These are phyloP conservation scores for Poronia punctata DNA, from an alignment of 495 filamentous ascomycete species.

Conservation along the genomic window DNA sequence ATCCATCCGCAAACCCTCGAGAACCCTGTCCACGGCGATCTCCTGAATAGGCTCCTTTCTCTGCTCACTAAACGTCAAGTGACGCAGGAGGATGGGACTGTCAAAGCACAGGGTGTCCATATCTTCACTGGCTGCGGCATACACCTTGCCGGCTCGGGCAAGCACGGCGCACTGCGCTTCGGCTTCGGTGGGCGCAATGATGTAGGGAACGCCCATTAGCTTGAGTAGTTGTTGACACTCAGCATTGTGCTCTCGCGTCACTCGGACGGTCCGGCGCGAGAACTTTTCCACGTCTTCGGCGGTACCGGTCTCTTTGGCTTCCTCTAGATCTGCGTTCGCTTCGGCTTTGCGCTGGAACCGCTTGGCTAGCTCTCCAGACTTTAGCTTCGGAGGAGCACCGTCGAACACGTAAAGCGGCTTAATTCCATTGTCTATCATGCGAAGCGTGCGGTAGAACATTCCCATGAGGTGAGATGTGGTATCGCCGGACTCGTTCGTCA, in stretches of 20 bases:
- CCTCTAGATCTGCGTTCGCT: conserved; percentile 79
- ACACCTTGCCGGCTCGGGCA: conserved; percentile 89
- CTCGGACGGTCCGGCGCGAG: conserved; percentile 84
- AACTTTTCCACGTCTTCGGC: conserved; percentile 98
- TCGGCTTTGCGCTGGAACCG: conserved; percentile 86
- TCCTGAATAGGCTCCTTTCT: conserved; percentile 96
- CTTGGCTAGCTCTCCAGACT: conserved; percentile 91
- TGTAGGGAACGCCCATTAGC: conserved; percentile 93
- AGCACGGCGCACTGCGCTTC: conserved; percentile 94
- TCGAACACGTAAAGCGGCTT: conserved; percentile 98
- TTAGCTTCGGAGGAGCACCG: conserved; percentile 91
- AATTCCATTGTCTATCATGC: conserved; percentile 97
- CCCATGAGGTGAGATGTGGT: conserved; percentile 98
- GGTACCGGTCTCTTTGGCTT: conserved; percentile 95
- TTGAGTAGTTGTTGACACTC: conserved; percentile 87
- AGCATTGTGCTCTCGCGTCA: conserved; percentile 92
- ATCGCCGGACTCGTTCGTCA: conserved; percentile 87
- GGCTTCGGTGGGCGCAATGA: conserved; percentile 91
- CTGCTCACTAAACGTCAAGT: conserved; percentile 95
- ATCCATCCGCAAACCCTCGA: conserved; percentile 83
- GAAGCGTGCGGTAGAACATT: conserved; percentile 97
- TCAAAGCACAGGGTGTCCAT: conserved; percentile 99
- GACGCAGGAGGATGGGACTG: conserved; percentile 79
- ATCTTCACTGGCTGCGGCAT: conserved; percentile 92
- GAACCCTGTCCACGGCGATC: conserved; percentile 74